These are phyloP conservation scores for Globisporangium splendens DNA, from an alignment of 352 stramenopile species.

Conservation along the genomic window DNA sequence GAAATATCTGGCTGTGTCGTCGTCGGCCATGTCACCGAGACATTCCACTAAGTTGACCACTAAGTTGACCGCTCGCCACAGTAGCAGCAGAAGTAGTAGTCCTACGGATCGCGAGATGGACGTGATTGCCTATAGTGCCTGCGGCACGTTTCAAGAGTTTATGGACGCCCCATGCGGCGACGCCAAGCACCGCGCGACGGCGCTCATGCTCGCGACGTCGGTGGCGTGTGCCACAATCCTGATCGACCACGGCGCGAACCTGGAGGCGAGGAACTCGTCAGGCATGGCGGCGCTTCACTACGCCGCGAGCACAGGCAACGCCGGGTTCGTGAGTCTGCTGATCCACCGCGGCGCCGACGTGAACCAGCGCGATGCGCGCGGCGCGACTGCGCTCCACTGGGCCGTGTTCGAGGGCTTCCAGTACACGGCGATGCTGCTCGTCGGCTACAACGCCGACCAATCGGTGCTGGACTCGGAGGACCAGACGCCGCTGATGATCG, in stretches of 20 bases:
- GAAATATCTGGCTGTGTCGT: slow-evolving; percentile 32
- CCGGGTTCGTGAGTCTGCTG: slow-evolving; percentile 65
- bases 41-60: no score
- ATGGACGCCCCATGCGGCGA: slow-evolving; percentile 55
- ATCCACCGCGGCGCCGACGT: slow-evolving; percentile 57
- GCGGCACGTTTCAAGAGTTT: slow-evolving; percentile 31
- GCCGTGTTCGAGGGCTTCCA: slow-evolving; percentile 84
- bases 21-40: slow-evolving; percentile 12
- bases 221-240: slow-evolving; percentile 55
- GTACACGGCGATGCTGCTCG: slow-evolving; percentile 72
- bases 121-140: neutral
- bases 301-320: slow-evolving; percentile 73
- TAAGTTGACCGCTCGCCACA: neutral
- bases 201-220: slow-evolving; percentile 74
- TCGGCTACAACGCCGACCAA: slow-evolving; percentile 45
- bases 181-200: slow-evolving; percentile 64
- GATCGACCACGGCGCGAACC: slow-evolving; percentile 47
- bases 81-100: neutral
- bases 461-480: slow-evolving; percentile 58
- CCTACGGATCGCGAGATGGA: slow-evolving; percentile 15
- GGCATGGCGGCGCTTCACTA: slow-evolving; percentile 84
- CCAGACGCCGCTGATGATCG: slow-evolving; percentile 83
- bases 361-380: slow-evolving; percentile 64
- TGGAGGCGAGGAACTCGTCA: slow-evolving; percentile 61
- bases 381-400: slow-evolving; percentile 76